Percentiles rank a stretch among this genome's conserved stretches.
phyloP scores from a whole-genome alignment of 2,329 filamentous ascomycete genomes.

The Hyphodiscus sp. region DNA sequence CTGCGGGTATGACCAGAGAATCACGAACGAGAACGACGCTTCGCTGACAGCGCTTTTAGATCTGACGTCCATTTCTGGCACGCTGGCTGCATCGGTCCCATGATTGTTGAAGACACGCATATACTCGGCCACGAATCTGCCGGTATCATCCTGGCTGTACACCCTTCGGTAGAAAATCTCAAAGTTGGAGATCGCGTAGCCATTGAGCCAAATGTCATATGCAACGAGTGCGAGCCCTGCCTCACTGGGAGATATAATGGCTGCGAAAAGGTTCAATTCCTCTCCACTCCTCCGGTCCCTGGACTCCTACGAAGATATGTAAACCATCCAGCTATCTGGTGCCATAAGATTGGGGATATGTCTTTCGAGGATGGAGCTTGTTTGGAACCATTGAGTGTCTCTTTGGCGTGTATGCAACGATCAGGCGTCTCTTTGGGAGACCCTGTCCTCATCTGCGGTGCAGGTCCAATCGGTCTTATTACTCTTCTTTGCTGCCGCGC shows the following conservation, averaged over 20 bases:
- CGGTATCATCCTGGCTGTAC: conserved; percentile 73
- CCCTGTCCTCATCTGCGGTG: conserved; percentile 81
- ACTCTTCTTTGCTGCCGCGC: conserved; percentile 78
- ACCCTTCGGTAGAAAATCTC: conserved; percentile 71
- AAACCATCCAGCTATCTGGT: conserved; percentile 91
- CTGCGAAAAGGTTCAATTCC: conserved; percentile 78
- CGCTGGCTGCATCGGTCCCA: conserved; percentile 87
- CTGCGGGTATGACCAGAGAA: conserved; percentile 59
- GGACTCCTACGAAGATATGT: conserved; percentile 88
- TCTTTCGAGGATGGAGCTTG: conserved; percentile 85
- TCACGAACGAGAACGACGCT: neutral
- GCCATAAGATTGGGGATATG: conserved; percentile 92
- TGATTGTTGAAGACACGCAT: conserved; percentile 85
- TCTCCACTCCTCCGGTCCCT: conserved; percentile 83
- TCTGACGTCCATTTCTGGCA: conserved; percentile 98
- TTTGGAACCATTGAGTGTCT: conserved; percentile 84
- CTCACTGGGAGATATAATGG: conserved; percentile 92
- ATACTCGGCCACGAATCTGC: conserved; percentile 93
- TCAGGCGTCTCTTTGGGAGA: conserved; percentile 78
- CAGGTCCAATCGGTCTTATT: conserved; percentile 88
- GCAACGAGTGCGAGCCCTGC: conserved; percentile 84
- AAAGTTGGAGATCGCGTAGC: conserved; percentile 86
- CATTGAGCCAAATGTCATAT: conserved; percentile 91
- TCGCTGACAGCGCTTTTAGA: conserved; percentile 36
- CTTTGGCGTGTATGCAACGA: conserved; percentile 80